Evolutionary conservation across 1,284 basidiomycete genomes (phyloP).

Genomic region (Ustilago tritici): DNA sequence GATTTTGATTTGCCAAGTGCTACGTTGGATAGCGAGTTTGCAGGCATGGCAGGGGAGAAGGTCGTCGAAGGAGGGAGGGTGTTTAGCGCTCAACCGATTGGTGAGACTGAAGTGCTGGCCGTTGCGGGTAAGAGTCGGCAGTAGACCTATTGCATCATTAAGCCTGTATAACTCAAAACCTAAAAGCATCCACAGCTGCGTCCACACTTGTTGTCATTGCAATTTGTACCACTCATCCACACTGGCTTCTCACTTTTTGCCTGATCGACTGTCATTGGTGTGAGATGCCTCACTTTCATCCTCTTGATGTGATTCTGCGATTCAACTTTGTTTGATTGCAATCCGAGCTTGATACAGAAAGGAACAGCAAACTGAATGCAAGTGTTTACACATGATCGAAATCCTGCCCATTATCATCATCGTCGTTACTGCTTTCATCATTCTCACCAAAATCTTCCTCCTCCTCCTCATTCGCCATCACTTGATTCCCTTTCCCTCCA

Average conservation of each 20-base stretch:
- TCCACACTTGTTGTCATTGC: neutral
- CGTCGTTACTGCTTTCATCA: slow-evolving; percentile 32
- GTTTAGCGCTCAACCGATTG: slow-evolving; percentile 34
- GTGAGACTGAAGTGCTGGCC: slow-evolving; percentile 37
- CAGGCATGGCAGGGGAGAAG: neutral
- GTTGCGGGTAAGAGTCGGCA: slow-evolving; percentile 41
- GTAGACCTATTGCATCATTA: neutral
- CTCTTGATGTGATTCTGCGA: too few relatives aligned
- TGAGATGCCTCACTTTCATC: too few relatives aligned
- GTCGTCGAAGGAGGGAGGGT: neutral
- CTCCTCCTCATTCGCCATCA: slow-evolving; percentile 10
- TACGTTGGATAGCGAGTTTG: slow-evolving; percentile 53
- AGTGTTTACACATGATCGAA: slow-evolving; percentile 39
- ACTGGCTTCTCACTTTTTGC: neutral
- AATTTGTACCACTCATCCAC: neutral
- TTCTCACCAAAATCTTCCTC: slow-evolving; percentile 45
- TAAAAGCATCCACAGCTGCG: neutral
- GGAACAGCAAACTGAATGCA: too few relatives aligned
- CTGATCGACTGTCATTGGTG: neutral
- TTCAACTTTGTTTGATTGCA: too few relatives aligned
- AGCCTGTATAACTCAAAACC: neutral
- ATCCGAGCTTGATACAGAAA: too few relatives aligned
- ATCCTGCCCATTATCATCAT: slow-evolving; percentile 41
- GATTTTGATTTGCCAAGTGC: slow-evolving; percentile 71
- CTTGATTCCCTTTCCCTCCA: neutral